A percentile compares a stretch with the other conserved stretches of the same genome.
Evolutionary conservation across 75 land plant species (phyloP).

Genomic region (Adiantum capillusveneris): DNA sequence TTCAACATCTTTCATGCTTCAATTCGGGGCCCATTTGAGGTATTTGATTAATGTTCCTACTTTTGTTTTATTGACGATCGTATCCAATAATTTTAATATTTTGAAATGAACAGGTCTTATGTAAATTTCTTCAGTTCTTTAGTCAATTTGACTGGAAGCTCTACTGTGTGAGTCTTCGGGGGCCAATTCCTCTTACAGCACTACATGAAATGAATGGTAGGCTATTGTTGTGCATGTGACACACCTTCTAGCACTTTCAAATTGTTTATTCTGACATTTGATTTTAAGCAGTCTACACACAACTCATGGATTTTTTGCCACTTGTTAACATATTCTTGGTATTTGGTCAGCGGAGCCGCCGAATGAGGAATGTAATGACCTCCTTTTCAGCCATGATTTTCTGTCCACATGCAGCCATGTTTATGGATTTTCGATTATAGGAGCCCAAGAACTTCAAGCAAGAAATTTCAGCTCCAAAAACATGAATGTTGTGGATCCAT

Average conservation of each 20-base stretch:
- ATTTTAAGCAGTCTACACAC: too few relatives aligned
- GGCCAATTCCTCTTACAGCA: constrained; percentile 78
- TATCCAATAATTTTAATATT: neutral
- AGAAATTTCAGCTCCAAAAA: constrained; percentile 61
- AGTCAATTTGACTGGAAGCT: constrained; percentile 97
- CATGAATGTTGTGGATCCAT: constrained; percentile 91
- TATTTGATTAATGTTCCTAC: constrained; percentile 11
- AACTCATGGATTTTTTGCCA: too few relatives aligned
- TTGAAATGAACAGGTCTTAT: constrained; percentile 58
- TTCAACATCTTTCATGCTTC: constrained; percentile 90
- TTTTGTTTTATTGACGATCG: too few relatives aligned
- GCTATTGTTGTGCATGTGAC: neutral
- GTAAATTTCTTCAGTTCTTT: constrained; percentile 82
- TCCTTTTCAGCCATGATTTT: constrained; percentile 58
- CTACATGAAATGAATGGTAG: constrained; percentile 75
- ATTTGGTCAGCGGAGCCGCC: constrained; percentile 64
- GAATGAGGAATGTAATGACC: constrained; percentile 56
- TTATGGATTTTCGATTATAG: constrained; percentile 66
- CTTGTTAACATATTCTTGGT: neutral
- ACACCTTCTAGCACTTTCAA: too few relatives aligned
- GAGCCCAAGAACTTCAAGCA: constrained; percentile 43
- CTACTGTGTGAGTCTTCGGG: constrained; percentile 92
- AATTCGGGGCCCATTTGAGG: constrained; percentile 95
- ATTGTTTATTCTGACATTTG: too few relatives aligned
- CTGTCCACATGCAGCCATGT: constrained; percentile 43